Base-by-base conservation (phyloP, 2,329 filamentous ascomycete genomes). In the Fusarium burgessii region DNA sequence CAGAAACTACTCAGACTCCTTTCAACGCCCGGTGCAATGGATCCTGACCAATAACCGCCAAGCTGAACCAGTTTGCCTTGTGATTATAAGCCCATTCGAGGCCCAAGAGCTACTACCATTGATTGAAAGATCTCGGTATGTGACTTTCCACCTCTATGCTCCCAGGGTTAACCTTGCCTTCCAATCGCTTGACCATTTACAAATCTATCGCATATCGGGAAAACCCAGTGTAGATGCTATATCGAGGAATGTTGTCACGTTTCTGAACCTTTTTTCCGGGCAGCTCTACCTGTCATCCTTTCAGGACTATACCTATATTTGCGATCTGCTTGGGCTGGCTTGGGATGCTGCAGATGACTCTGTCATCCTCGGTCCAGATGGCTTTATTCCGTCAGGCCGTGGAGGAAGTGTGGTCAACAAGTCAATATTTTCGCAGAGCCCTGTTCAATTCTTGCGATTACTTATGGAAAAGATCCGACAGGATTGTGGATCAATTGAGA, bases 241-340 rank as follows among this genome's bases (percentile, higher is more conserved):
- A 70, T 79, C 5, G 73, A 80, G 6, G 50, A 59, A 36, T 76
- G 80, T 87, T 0, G 77, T 80, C 0, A 78, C 82, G 0, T 82
- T 88, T 59, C 82, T 93, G 1, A 91, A 91, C 45, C 79, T 93
- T 0, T 93, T 94, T 61, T 83, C 92, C 0, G 92, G 91, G 0
- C 89, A 92, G 63, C 82, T 93, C 0, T 93, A 93, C 72, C 81
- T 93, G 18, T 77, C 76, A 0, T 84, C 82, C 0, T 87, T 84
- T 45, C 63, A 79, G 0, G 86, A 92, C 58, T 94, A 93, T 69
- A 68, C 77, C 0, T 76, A 80, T 3, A 74, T 86, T 1, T 91
- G 89, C 66, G 75, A 81, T 2, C 85, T 84, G 45, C 78, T 92
- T 0, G 86, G 89, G 0, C 74, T 92, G 0, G 77, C 82, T 1